Percentiles rank a stretch among this genome's conserved stretches.
phyloP scores from a whole-genome alignment of 1,284 basidiomycete species.

The Ustilago crameri region DNA sequence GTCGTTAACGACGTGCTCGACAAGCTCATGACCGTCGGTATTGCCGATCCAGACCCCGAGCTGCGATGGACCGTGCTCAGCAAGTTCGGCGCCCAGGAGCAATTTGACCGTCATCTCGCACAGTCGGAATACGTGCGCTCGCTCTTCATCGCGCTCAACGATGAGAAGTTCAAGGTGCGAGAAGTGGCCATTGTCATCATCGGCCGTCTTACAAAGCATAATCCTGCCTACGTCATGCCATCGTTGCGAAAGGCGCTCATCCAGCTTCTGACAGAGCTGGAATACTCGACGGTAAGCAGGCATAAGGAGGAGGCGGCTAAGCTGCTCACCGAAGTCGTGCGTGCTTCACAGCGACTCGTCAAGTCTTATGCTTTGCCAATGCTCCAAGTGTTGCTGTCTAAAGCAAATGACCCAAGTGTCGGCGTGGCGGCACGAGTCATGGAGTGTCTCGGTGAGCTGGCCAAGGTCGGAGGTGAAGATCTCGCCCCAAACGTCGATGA shows the following conservation, averaged over 20 bases:
- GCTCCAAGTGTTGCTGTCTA: conserved; percentile 87
- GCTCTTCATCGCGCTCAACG: conserved; percentile 96
- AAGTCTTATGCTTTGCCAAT: conserved; percentile 98
- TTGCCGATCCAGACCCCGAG: conserved; percentile 81
- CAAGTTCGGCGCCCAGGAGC: conserved; percentile 87
- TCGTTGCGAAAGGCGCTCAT: conserved; percentile 94
- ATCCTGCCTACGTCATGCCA: conserved; percentile 99
- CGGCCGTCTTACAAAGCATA: conserved; percentile 91
- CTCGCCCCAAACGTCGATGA: conserved; percentile 83
- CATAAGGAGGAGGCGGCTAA: conserved; percentile 73
- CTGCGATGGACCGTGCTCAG: conserved; percentile 75
- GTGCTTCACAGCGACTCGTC: conserved; percentile 89
- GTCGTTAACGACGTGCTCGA: conserved; percentile 98
- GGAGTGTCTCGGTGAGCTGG: conserved; percentile 92
- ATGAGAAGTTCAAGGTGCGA: conserved; percentile 94
- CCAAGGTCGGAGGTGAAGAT: conserved; percentile 93
- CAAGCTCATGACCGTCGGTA: conserved; percentile 94
- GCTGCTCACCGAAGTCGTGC: conserved; percentile 64
- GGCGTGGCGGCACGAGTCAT: conserved; percentile 92
- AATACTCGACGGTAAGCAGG: conserved; percentile 91
- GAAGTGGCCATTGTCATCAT: conserved; percentile 90
- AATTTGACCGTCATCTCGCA: conserved; percentile 97
- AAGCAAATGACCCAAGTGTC: conserved; percentile 85
- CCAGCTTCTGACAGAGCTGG: conserved; percentile 94
- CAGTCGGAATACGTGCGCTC: conserved; percentile 98